Base-by-base conservation (phyloP, 2,329 filamentous ascomycete species). In the Macrophomina pseudophaseolina region DNA sequence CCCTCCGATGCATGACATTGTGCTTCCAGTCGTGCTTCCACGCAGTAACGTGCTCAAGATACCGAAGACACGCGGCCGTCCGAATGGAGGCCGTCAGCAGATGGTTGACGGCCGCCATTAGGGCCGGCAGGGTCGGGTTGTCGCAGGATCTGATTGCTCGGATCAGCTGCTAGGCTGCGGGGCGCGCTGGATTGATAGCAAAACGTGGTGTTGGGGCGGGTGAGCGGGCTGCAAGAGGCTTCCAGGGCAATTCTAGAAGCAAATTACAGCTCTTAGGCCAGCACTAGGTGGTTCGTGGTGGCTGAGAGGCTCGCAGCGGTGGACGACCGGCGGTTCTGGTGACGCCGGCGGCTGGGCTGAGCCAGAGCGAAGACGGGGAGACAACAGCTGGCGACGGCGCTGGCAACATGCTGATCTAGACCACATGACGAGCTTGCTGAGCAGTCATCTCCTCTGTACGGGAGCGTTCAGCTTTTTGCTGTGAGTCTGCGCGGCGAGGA, bases 231-330 rank as follows among this genome's bases (percentile, higher is more conserved):
- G 56, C 16, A 60, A 6, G 56, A 44, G 56, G 56, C 40, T 60
- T 60, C 56, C 6, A 60, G 12, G 40, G 58, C 9, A 7, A 62
- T 62, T 62, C 58, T 62, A 62, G 58, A 60, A 60, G 56, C 38
- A 35, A 35, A 35, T 48, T 46, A 40, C 56, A 60, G 28, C 9
- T 8, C 16, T 30, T 44, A 18, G 54, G 11, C 35, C 35, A 12
- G 18, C 33, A 40, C 18, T 40, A 30, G 52, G 49, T 16, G 49
- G 28, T 30, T 14, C 12, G 33, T 5, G 52, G 52, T 23, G 35
- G 53, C 46, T 49, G 53, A 18, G 38, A 40, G 18, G 53, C 35
- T 32, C 18, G 32, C 53, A 32, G 53, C 11, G 56, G 11, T 48
- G 56, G 40, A 23, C 28, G 30, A 18, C 35, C 30, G 28, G 49